Base-by-base conservation (phyloP, 164 flowering plant genomes). In the Nymphaea thermarum region DNA sequence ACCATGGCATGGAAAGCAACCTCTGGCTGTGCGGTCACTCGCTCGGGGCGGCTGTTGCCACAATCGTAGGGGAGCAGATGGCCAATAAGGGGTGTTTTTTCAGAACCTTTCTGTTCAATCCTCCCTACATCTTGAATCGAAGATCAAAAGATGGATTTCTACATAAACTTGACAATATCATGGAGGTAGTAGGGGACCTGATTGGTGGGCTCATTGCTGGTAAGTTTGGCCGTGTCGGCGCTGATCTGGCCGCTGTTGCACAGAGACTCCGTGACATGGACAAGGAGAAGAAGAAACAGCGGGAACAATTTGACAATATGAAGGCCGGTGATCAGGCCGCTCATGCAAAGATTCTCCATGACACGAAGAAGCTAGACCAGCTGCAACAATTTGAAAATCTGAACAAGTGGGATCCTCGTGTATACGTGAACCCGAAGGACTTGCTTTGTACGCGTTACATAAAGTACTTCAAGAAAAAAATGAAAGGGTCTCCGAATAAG, bases 21-120 rank as follows among this genome's bases (percentile, higher is more conserved):
- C 68, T 90, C 15, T 91, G 97, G 96, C 71, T 94, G 45, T 77
- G 93, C 44, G 99, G 97, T 42, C 99, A 94, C 71, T 94, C 99
- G 17, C 75, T 94, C 6, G 99, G 99, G 60, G 72, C 97, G 41
- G 89, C 96, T 63, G 78, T 91, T 77, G 95, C 89, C 64, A 66
- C 86, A 86, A 85, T 88, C 43, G 89, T 90, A 18, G 99, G 96
- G n/a, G 81, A 76, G n/a, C 86, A n/a, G n/a, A n/a, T 91, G 96
- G 99, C 87, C 7, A 83, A 78, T 73, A 71, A 73, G 0, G 89
- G 93, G 25, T 62, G 61, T 64, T 83, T 76, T 64, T 76, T 91
- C 16, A 85, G 87, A 59, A 62, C 93, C 44, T 90, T 76, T 74
- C 87, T 91, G 3, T 94, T 94, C 70, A 94, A 94, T 69, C 93